Conservation (phyloP, 208 protist species). For the Wallacemonas rigidus region DNA sequence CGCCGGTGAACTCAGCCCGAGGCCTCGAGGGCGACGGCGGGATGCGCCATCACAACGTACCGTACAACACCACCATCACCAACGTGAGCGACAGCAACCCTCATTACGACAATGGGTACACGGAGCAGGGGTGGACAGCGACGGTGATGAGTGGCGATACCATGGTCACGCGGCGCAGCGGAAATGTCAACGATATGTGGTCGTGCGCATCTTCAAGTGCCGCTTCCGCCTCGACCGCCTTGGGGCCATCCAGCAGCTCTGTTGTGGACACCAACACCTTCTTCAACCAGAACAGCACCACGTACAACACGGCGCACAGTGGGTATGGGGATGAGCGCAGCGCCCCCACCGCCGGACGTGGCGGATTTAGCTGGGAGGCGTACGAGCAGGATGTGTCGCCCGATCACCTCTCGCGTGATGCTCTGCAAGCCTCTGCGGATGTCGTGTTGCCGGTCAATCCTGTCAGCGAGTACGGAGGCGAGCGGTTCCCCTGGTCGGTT, state of each 20-base stretch:
- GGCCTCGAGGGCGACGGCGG: background rate
- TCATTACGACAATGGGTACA: constrained; percentile 5
- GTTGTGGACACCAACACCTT: background rate
- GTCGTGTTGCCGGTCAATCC: constrained; percentile 76
- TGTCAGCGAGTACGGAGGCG: constrained; percentile 58
- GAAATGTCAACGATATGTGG: no score
- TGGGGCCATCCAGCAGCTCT: background rate
- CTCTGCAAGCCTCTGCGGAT: constrained; percentile 34
- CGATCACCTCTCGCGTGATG: constrained; percentile 40
- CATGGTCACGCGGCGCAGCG: no score
- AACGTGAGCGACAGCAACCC: background rate
- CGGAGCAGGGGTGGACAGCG: constrained; percentile 5
- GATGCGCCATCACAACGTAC: background rate
- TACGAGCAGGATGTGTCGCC: constrained; percentile 57
- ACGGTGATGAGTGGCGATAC: background rate
- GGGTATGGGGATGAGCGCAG: no score
- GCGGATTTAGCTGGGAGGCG: constrained; percentile 64
- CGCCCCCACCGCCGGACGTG: background rate
- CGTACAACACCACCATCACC: background rate
- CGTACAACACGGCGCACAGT: background rate
- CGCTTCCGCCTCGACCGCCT: background rate
- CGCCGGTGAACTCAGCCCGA: background rate
- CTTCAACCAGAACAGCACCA: background rate
- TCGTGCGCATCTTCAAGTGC: background rate
- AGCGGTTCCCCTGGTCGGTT: constrained; percentile 78